phyloP scores from a whole-genome alignment of 2,329 filamentous ascomycete species.

The Phialophora macrospora region DNA sequence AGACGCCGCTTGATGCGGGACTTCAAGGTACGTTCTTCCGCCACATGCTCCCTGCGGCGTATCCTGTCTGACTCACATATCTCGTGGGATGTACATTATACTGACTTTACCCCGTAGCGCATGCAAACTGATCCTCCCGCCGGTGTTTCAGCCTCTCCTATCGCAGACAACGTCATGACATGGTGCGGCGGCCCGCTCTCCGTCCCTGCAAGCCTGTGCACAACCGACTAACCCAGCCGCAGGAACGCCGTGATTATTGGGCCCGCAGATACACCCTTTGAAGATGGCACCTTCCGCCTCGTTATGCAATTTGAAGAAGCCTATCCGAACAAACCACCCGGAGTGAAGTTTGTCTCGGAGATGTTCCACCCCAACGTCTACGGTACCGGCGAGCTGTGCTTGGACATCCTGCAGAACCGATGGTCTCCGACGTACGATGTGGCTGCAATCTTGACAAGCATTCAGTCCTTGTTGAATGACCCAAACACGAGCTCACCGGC shows the following conservation, averaged over 20 bases:
- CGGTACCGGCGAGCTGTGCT: conserved; percentile 90
- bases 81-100: background rate
- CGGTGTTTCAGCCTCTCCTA: conserved; percentile 92
- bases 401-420: conserved; percentile 95
- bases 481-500: conserved; percentile 98
- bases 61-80: background rate
- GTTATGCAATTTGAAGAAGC: conserved; percentile 99
- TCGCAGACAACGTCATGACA: conserved; percentile 96
- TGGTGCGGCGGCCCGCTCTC: conserved; percentile 65
- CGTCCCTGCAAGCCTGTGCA: background rate
- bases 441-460: conserved; percentile 93
- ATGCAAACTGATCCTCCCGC: conserved; percentile 99
- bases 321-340: conserved; percentile 96
- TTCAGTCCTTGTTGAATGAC: conserved; percentile 96
- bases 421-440: conserved; percentile 99
- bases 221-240: conserved; percentile 13
- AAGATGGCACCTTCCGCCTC: conserved; percentile 95
- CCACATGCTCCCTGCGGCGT: background rate
- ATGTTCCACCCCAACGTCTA: conserved; percentile 99
- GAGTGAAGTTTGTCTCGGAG: conserved; percentile 96
- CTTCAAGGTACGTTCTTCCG: conserved; percentile 76
- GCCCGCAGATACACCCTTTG: conserved; percentile 93
- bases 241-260: conserved; percentile 99
- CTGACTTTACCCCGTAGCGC: conserved; percentile 62
- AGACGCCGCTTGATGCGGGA: conserved; percentile 97